These are phyloP conservation scores for Micractinium sp. DNA, from an alignment of 139 green algal species.

Conservation along the genomic window DNA sequence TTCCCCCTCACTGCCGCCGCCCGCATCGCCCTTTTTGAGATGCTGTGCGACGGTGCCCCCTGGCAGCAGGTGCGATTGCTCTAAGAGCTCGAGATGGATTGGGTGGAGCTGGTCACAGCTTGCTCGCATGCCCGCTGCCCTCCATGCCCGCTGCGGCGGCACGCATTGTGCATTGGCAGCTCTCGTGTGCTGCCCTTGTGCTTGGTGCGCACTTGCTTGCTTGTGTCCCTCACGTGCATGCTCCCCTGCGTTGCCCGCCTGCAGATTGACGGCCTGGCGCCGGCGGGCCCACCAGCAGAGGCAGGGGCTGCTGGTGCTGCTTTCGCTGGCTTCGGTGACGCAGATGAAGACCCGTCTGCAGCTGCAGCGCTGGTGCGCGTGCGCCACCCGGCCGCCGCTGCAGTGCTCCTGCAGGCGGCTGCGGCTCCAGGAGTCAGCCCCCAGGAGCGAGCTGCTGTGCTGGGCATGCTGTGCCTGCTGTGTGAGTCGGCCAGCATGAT, in stretches of 20 bases:
- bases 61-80: conserved; percentile 13
- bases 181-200: too few species aligned
- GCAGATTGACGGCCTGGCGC: conserved; percentile 23
- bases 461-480: conserved; percentile 40
- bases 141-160: too few species aligned
- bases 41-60: conserved; percentile 38
- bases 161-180: background rate
- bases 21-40: conserved; percentile 43
- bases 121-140: too few species aligned
- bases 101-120: background rate
- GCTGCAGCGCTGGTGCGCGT: background rate
- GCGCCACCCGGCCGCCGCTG: background rate
- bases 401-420: conserved; percentile 49
- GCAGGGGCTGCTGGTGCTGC: background rate
- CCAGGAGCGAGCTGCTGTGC: conserved; percentile 36
- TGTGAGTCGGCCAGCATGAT: conserved; percentile 6
- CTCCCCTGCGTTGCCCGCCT: too few species aligned
- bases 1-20: conserved; percentile 34
- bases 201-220: background rate
- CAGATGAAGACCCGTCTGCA: background rate
- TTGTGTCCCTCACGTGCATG: too few species aligned
- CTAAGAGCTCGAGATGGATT: background rate
- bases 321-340: background rate
- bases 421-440: conserved; percentile 20
- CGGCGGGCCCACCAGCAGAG: background rate